These are phyloP conservation scores for Conoideocrella luteorostrata DNA, from an alignment of 2,329 filamentous ascomycete genomes.

Conservation along the genomic window DNA sequence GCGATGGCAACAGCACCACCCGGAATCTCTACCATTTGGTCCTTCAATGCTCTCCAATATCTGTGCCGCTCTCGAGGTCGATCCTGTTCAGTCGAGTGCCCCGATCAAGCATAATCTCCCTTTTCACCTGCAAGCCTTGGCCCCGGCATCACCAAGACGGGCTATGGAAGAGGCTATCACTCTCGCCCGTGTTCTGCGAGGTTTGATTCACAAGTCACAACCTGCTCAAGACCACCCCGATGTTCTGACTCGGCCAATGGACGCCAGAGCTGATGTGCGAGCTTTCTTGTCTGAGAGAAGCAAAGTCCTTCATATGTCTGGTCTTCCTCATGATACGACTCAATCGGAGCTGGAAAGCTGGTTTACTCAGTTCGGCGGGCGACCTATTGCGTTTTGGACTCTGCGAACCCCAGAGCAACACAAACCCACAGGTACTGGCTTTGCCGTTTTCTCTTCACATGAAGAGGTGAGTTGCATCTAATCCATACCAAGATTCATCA, in stretches of 20 bases:
- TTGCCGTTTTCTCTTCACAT: conserved; percentile 97
- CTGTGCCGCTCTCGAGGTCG: conserved; percentile 94
- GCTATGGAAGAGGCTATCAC: conserved; percentile 98
- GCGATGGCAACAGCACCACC: conserved; percentile 96
- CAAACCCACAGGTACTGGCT: conserved; percentile 97
- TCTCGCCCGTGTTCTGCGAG: conserved; percentile 82
- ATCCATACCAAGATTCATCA: no score
- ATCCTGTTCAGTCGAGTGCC: conserved; percentile 93
- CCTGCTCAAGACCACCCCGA: conserved; percentile 90
- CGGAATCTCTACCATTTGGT: conserved; percentile 92
- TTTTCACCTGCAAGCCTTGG: conserved; percentile 93
- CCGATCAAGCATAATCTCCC: conserved; percentile 98
- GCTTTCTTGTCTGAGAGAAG: conserved; percentile 94
- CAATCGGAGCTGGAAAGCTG: conserved; percentile 98
- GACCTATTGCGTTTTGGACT: conserved; percentile 98
- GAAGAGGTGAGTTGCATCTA: conserved; percentile 70
- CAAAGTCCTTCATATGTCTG: conserved; percentile 97
- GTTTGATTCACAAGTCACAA: conserved; percentile 92
- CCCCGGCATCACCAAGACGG: conserved; percentile 87
- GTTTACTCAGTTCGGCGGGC: conserved; percentile 98
- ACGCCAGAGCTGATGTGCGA: conserved; percentile 90
- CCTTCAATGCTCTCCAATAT: conserved; percentile 95
- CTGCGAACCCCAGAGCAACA: conserved; percentile 96
- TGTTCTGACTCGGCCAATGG: conserved; percentile 90
- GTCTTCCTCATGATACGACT: conserved; percentile 93